Evolutionary conservation across 768 basidiomycete genomes (phyloP).

Genomic region (Mycena vitilis): DNA sequence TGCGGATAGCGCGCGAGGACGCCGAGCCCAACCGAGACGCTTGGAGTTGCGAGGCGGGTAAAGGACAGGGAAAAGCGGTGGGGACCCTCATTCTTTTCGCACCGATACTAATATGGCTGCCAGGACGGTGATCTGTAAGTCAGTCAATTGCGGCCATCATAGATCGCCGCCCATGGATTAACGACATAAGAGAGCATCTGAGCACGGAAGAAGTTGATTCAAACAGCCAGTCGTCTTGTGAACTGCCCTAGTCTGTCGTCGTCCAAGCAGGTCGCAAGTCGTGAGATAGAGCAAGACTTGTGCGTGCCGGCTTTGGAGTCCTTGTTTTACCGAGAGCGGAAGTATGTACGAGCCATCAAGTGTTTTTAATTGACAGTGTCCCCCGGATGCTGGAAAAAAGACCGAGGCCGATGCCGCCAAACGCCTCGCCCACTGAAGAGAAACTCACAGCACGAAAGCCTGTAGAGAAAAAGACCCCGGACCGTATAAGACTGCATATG

Average conservation of each 20-base stretch:
- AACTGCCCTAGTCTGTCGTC: slow-evolving; percentile 3
- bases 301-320: background rate
- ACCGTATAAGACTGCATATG: no score
- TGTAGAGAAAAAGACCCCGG: no score
- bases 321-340: background rate
- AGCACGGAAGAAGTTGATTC: background rate
- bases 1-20: slow-evolving; percentile 1
- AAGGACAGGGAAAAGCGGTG: background rate
- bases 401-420: no score
- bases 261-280: background rate
- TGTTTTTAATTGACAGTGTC: background rate
- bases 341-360: background rate
- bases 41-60: background rate
- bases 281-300: background rate
- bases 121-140: slow-evolving; percentile 1
- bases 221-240: background rate
- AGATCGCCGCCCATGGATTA: slow-evolving; percentile 6
- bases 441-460: no score
- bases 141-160: slow-evolving; percentile 13
- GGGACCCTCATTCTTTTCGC: background rate
- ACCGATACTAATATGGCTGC: slow-evolving; percentile 17
- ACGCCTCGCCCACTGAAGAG: no score
- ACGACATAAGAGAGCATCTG: background rate
- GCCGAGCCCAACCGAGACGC: slow-evolving; percentile 5
- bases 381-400: no score